Base-by-base conservation (phyloP, 495 filamentous ascomycete species). In the Cercophora scortea region DNA sequence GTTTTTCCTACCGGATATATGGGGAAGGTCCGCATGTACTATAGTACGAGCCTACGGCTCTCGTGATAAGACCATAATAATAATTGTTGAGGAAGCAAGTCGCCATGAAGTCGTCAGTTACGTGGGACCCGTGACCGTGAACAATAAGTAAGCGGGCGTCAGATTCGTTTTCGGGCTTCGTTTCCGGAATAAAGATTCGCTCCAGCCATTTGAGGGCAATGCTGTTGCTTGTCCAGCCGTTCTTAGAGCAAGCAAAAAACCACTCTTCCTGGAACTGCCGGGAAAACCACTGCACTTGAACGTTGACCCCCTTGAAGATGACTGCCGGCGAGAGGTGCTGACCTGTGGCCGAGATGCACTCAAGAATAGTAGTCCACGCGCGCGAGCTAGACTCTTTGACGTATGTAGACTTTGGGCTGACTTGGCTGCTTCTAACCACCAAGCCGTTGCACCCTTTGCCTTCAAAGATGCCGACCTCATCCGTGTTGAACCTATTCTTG, bases 111-210 rank as follows among this genome's bases (percentile, higher is more conserved):
- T 55, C 19, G 40, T 36, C 39, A 4, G 52, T 57, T 7, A 47
- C 33, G 41, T 67, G 56, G 33, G 47, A 56, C 8, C 50, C 41
- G 49, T 67, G 48, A 42, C 56, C 54, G 33, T 71, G 58, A 10
- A 70, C 17, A 43, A 71, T 64, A 9, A 71, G 55, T 0, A 73
- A 51, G 18, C 65, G 52, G 2, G 1, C 3, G 1, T 42, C 0
- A 33, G 42, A 61, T 53, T 47, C 43, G 35, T 16, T 58, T 40
- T 19, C 38, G 39, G 42, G 54, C 47, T 34, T 19, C 39, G 56
- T 53, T 17, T 13, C 40, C 6, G 53, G 61, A 43, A 61, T 62
- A 44, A 55, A 59, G 0, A 50, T 34, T 16, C 15, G 9, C 6
- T 42, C 6, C 2, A 59, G 49, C 57, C 47, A 59, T 47, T 55